Evolutionary conservation across 129 eudicot species (phyloP).

Genomic region (Kitagawia praeruptora): DNA sequence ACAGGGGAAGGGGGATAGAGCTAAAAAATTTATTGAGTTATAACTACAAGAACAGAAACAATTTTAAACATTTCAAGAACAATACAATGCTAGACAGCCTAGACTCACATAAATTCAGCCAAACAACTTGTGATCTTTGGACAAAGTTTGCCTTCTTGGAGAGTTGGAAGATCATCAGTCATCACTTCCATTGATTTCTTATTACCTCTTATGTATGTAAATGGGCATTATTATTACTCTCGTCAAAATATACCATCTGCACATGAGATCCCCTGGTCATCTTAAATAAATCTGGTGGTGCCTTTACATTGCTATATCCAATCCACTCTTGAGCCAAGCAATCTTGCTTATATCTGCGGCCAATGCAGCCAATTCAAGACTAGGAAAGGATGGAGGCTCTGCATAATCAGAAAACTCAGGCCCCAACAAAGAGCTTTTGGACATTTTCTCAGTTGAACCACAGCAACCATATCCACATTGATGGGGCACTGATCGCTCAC

Average conservation of each 20-base stretch:
- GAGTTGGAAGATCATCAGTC: conserved; percentile 19
- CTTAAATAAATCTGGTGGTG: conserved; percentile 16
- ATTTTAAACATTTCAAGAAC: background rate
- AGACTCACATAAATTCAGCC: conserved; percentile 12
- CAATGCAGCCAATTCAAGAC: conserved; percentile 59
- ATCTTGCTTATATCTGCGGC: conserved; percentile 60
- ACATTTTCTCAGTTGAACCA: conserved; percentile 5
- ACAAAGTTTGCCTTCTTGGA: conserved; percentile 8
- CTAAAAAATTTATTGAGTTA: background rate
- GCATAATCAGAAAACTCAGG: conserved; percentile 55
- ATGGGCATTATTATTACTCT: conserved; percentile 12
- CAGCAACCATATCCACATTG: conserved; percentile 62
- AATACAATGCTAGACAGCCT: background rate
- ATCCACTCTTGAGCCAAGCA: conserved; percentile 63
- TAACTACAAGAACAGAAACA: background rate
- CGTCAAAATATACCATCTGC: conserved; percentile 12
- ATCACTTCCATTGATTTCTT: conserved; percentile 16
- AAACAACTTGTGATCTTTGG: conserved; percentile 22
- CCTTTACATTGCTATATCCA: conserved; percentile 32
- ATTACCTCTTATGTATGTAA: conserved; percentile 20
- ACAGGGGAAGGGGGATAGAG: background rate
- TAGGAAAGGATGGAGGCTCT: conserved; percentile 36
- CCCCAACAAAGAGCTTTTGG: conserved; percentile 33
- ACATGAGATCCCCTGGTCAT: conserved; percentile 5
- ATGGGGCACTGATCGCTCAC: conserved; percentile 46